These are phyloP conservation scores for Aquilaria sinensis DNA, from an alignment of 345 rosid species.

Conservation along the genomic window DNA sequence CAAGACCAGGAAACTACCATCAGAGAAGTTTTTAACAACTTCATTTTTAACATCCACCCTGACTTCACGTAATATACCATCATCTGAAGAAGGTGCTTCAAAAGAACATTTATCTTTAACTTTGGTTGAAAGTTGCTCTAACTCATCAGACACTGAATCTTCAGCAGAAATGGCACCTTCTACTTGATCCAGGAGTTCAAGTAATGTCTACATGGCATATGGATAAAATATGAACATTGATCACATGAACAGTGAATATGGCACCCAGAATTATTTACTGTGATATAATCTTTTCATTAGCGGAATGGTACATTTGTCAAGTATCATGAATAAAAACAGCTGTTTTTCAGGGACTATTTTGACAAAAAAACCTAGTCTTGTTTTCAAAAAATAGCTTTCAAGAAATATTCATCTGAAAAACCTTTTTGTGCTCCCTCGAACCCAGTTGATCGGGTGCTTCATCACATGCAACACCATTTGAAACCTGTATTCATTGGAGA, in stretches of 20 bases:
- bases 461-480: constrained; percentile 30
- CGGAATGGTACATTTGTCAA: neutral
- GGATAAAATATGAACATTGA: constrained; percentile 2
- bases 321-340: neutral
- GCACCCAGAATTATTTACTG: neutral
- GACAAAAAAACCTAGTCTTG: no score
- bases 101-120: constrained; percentile 24
- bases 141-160: constrained; percentile 33
- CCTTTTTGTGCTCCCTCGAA: constrained; percentile 76
- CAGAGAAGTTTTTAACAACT: constrained; percentile 21
- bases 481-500: constrained; percentile 30
- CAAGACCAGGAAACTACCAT: constrained; percentile 67
- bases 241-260: neutral
- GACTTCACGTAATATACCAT: constrained; percentile 20
- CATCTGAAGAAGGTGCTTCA: constrained; percentile 14
- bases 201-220: constrained; percentile 52
- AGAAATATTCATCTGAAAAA: constrained; percentile 16
- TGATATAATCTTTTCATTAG: neutral
- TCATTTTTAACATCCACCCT: constrained; percentile 17
- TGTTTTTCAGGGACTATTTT: neutral
- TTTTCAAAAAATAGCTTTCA: neutral
- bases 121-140: constrained; percentile 30
- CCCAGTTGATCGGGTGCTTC: constrained; percentile 35
- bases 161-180: constrained; percentile 83
- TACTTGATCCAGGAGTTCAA: constrained; percentile 89